Evolutionary conservation across 2,329 filamentous ascomycete genomes (phyloP), one percentile per base, ranked within the genome.

Genomic region (Pseudophaeomoniella oleicola): DNA sequence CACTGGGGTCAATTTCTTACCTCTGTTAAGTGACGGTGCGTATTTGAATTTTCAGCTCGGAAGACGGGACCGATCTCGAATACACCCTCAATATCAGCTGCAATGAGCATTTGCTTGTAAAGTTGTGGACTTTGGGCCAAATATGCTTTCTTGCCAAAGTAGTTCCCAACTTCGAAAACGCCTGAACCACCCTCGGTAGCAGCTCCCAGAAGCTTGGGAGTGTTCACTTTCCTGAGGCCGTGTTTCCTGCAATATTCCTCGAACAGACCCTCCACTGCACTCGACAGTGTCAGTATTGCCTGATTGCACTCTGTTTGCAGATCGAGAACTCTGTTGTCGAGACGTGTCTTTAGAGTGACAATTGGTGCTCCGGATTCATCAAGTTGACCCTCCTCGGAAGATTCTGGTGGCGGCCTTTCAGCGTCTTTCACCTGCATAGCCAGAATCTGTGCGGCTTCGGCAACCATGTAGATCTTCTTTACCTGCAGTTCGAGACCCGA

Each of bases 261-360:
- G 59, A 92, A 92, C 10, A 90, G 67, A 42, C 72, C 67, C 42
- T 73, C 70, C 29, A 82, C 75, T 39, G 72, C 75, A 51, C 67
- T 67, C 45, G 74, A 78, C 51, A 79, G 74, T 50, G 67, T 59
- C 67, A 88, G 88, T 51, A 86, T 85, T 40, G 87, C 85, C 56
- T 92, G 84, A 62, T 90, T 92, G 43, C 92, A 81, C 43, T 86
- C 84, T 1, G 85, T 83, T 39, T 90, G 79, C 54, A 94, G 81
- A 63, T 94, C 87, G 64, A 98, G 81, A 36, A 83, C 83, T 41
- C 83, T 78, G 69, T 96, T 94, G 67, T 93, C 81, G 35, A 94
- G 72, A 47, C 88, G 78, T 1, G 85, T 92, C 52, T 78, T 75
- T 57, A 96, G 75, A 42, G 75, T 81, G 18, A 92, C 87, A 36